Conservation (phyloP, 345 rosid genomes). For the Syzygium grande region DNA sequence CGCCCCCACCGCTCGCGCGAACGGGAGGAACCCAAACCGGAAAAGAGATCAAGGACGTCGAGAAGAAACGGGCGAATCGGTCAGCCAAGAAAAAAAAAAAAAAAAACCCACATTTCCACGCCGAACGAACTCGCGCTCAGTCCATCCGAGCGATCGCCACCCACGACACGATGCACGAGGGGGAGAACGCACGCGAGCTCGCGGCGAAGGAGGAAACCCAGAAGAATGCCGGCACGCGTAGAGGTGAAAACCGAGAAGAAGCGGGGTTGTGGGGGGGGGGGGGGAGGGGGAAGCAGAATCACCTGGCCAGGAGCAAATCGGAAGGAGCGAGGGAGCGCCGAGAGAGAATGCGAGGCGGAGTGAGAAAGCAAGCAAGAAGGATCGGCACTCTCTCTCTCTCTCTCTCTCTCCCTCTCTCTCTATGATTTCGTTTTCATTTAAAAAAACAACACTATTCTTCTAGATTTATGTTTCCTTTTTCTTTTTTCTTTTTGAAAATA, state of each 20-base stretch:
- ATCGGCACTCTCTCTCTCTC: background rate
- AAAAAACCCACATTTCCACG: background rate
- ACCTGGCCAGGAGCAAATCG: background rate
- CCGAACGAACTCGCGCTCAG: background rate
- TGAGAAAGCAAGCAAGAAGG: background rate
- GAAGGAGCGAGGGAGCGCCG: background rate
- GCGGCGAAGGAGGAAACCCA: background rate
- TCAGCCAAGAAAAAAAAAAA: no score
- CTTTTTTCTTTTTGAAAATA: background rate
- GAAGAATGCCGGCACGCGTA: background rate
- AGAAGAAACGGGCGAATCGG: background rate
- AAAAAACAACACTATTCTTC: no score
- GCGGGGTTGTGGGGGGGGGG: no score
- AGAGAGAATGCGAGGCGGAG: background rate
- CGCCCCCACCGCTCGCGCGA: background rate
- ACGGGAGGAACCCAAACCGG: no score
- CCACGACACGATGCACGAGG: background rate
- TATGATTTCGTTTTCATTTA: background rate
- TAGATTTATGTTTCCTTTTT: no score
- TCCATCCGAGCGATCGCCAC: background rate
- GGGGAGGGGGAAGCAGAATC: background rate
- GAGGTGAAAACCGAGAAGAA: background rate
- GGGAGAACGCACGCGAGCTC: background rate
- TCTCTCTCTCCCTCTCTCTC: background rate
- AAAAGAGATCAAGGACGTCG: background rate